These are phyloP conservation scores for Aspergillus sp. DNA, from an alignment of 2,329 filamentous ascomycete genomes.

Conservation along the genomic window DNA sequence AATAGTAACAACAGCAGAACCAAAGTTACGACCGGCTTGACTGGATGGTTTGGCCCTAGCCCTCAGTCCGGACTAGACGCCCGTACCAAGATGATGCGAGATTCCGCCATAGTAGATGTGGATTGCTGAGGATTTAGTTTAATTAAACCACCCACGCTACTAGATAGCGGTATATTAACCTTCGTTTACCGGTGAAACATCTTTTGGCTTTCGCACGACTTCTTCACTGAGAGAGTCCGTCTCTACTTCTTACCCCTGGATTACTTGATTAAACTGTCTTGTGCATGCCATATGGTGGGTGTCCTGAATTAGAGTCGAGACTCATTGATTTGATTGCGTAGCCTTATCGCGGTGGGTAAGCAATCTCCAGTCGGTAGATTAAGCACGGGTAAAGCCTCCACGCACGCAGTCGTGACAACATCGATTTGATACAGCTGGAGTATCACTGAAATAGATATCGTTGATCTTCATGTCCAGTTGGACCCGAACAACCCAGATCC, in stretches of 20 bases:
- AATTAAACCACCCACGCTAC: not conserved
- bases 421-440: not conserved
- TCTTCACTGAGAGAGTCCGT: not conserved
- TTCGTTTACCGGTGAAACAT: too few species aligned
- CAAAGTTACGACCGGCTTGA: not conserved
- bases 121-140: not conserved
- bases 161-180: not conserved
- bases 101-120: conserved; percentile 2
- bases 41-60: not conserved
- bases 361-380: not conserved
- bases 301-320: too few species aligned
- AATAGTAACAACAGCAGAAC: too few species aligned
- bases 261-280: not conserved
- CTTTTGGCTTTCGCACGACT: too few species aligned
- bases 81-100: conserved; percentile 1
- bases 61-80: not conserved
- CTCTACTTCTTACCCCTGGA: not conserved
- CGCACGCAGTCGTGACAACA: not conserved
- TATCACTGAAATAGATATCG: not conserved
- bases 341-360: too few species aligned
- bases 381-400: not conserved
- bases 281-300: not conserved
- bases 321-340: not conserved
- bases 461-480: not conserved
- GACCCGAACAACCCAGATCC: too few species aligned